phyloP scores from a whole-genome alignment of 768 basidiomycete genomes.

The Rossbeevera mucosa region DNA sequence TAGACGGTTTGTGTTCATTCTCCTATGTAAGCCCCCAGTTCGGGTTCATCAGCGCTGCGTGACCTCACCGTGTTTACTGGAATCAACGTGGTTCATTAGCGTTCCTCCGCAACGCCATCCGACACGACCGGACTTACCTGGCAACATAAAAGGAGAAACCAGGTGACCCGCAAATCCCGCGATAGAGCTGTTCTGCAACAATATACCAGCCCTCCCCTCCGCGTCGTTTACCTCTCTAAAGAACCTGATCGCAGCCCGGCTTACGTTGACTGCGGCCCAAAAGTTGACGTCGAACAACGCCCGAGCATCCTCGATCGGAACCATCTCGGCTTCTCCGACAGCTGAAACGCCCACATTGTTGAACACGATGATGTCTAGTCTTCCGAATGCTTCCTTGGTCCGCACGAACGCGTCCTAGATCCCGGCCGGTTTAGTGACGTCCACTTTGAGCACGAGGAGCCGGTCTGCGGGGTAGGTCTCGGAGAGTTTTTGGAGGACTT shows the following conservation, averaged over 20 bases:
- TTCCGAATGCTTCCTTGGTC: slow-evolving; percentile 8
- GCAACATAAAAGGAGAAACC: slow-evolving; percentile 18
- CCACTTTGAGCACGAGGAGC: slow-evolving; percentile 15
- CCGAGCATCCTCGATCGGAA: slow-evolving; percentile 14
- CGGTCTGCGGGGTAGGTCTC: slow-evolving; percentile 3
- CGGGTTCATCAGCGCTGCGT: background rate
- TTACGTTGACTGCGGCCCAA: slow-evolving; percentile 27
- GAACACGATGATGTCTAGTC: slow-evolving; percentile 20
- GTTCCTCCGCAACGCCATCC: slow-evolving; percentile 6
- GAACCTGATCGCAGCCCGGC: slow-evolving; percentile 21
- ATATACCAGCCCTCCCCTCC: slow-evolving; percentile 20
- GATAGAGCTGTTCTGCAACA: slow-evolving; percentile 32
- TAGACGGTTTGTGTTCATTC: background rate
- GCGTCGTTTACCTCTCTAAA: slow-evolving; percentile 36
- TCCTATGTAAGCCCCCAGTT: background rate
- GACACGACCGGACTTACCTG: slow-evolving; percentile 2
- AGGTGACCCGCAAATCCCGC: slow-evolving; percentile 21
- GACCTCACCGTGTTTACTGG: slow-evolving; percentile 19
- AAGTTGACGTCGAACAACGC: slow-evolving; percentile 28
- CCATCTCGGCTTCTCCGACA: slow-evolving; percentile 23
- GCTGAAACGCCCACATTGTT: slow-evolving; percentile 24
- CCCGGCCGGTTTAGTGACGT: slow-evolving; percentile 11
- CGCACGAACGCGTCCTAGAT: slow-evolving; percentile 9
- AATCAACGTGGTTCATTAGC: background rate
- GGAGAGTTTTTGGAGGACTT: slow-evolving; percentile 7